These are phyloP conservation scores for Fraxinus anomala DNA, from an alignment of 257 asterid species.

Conservation along the genomic window DNA sequence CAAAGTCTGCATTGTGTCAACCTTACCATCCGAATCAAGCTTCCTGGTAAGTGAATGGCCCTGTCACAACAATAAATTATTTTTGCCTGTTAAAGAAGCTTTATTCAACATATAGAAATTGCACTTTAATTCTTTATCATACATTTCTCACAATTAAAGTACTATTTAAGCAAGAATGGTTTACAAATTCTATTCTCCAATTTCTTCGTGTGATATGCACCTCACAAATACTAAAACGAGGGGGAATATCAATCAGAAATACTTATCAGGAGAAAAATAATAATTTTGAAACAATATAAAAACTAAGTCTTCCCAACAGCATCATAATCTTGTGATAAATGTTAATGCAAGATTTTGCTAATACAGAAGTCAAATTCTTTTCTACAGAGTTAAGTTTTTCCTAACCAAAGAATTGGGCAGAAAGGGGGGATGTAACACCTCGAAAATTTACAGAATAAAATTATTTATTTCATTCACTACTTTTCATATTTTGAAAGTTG, in stretches of 20 bases:
- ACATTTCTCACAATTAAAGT: background rate
- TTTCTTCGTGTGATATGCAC: background rate
- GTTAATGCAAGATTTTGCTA: too few relatives aligned
- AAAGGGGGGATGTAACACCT: too few relatives aligned
- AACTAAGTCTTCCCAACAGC: background rate
- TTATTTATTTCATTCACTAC: too few relatives aligned
- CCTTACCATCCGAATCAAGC: conserved; percentile 76
- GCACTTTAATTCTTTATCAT: background rate
- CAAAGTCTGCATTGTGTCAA: conserved; percentile 64
- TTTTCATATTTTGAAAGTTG: too few relatives aligned
- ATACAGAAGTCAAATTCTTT: background rate
- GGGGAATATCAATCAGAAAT: background rate
- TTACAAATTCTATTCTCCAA: background rate
- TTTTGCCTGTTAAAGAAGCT: background rate
- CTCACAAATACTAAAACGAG: background rate
- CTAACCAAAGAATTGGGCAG: too few relatives aligned
- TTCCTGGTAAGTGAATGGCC: conserved; percentile 76
- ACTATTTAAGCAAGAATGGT: background rate
- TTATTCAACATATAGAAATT: background rate
- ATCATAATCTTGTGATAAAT: background rate
- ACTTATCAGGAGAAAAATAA: background rate
- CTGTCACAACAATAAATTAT: conserved; percentile 35
- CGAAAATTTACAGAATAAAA: too few relatives aligned
- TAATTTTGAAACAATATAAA: background rate
- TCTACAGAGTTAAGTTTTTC: background rate